Conservation (phyloP, 768 basidiomycete species). For the Flagelloscypha sp. region DNA sequence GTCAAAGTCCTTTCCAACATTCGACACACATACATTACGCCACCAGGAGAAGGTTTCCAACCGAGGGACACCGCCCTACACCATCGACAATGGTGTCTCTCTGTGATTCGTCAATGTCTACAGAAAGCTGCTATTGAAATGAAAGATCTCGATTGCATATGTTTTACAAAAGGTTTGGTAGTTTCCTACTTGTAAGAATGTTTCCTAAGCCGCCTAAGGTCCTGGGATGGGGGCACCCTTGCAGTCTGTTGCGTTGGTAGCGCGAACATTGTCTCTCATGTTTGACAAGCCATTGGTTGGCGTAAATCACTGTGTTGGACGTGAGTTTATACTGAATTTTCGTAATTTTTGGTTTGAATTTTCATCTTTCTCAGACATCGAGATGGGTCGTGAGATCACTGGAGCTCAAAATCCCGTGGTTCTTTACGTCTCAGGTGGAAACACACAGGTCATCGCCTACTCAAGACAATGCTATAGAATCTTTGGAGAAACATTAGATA, state of each 20-base stretch:
- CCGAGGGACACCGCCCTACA: slow-evolving; percentile 94
- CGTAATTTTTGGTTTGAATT: neutral
- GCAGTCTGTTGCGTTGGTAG: slow-evolving; percentile 90
- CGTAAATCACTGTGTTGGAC: slow-evolving; percentile 99
- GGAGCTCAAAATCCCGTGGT: slow-evolving; percentile 93
- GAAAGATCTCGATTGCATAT: slow-evolving; percentile 86
- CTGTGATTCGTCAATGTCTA: slow-evolving; percentile 73
- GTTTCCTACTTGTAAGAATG: neutral
- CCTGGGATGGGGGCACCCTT: slow-evolving; percentile 99
- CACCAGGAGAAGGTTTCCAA: slow-evolving; percentile 95
- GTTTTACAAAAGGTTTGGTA: slow-evolving; percentile 84
- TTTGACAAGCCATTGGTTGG: slow-evolving; percentile 89
- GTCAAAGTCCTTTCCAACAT: slow-evolving; percentile 82
- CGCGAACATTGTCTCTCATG: slow-evolving; percentile 80
- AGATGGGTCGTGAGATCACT: slow-evolving; percentile 95
- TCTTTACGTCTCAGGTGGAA: slow-evolving; percentile 96
- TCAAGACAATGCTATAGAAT: slow-evolving; percentile 96
- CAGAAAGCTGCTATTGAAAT: slow-evolving; percentile 59
- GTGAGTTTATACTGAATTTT: slow-evolving; percentile 39
- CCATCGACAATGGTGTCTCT: slow-evolving; percentile 87
- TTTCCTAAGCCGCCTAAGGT: slow-evolving; percentile 36
- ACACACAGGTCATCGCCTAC: slow-evolving; percentile 98
- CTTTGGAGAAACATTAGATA: slow-evolving; percentile 97
- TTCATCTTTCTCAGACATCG: slow-evolving; percentile 73
- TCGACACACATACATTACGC: slow-evolving; percentile 97